Conservation (phyloP, 2,329 filamentous ascomycete species). For the Hortaea sp. region DNA sequence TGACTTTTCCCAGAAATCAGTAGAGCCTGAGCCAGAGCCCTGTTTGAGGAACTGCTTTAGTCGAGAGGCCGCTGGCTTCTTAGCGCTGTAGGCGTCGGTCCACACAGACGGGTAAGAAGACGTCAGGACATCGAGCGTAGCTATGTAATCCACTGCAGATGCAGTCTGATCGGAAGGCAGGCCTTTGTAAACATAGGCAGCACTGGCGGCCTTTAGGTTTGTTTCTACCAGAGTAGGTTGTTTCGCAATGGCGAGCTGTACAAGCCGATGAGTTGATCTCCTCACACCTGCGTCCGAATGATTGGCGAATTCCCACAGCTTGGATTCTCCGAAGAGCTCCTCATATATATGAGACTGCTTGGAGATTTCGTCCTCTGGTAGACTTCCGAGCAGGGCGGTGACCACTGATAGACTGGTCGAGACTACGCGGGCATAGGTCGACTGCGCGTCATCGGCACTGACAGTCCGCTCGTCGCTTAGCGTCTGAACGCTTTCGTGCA, state of each 20-base stretch:
- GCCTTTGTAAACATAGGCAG: constrained; percentile 63
- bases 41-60: constrained; percentile 66
- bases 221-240: constrained; percentile 30
- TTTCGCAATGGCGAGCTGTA: constrained; percentile 41
- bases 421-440: constrained; percentile 76
- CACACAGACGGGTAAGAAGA: constrained; percentile 58
- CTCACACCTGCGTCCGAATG: constrained; percentile 49
- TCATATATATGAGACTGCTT: constrained; percentile 55
- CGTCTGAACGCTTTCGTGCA: constrained; percentile 66
- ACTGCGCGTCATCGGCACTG: constrained; percentile 71
- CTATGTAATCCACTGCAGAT: constrained; percentile 62
- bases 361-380: constrained; percentile 42
- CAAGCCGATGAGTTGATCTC: constrained; percentile 46
- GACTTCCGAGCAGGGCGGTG: constrained; percentile 40
- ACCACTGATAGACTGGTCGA: constrained; percentile 48
- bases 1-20: constrained; percentile 64
- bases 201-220: constrained; percentile 48
- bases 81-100: constrained; percentile 54
- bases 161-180: constrained; percentile 62
- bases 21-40: constrained; percentile 69
- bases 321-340: constrained; percentile 52
- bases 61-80: constrained; percentile 45
- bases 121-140: constrained; percentile 58
- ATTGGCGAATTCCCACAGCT: constrained; percentile 50
- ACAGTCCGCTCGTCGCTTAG: constrained; percentile 84